phyloP scores from a whole-genome alignment of 176 grass and related monocot genomes.

The Zea mays region Zm-B73-REFERENCE-NAM-5.0 NC_050105.1:150135501-150136000 shows the following conservation, averaged over 20 bases:
- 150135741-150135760: constrained; percentile 5
- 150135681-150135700: constrained; percentile 11
- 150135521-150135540: constrained; percentile 31
- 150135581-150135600: constrained; percentile 46
- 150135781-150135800: too few species aligned
- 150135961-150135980: too few species aligned
- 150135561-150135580: constrained; percentile 42
- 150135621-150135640: neutral
- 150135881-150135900: too few species aligned
- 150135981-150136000: too few species aligned
- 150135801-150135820: neutral
- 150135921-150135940: too few species aligned
- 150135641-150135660: too few species aligned
- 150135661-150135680: constrained; percentile 44
- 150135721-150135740: constrained; percentile 36
- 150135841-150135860: too few species aligned
- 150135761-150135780: constrained; percentile 18
- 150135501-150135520: too few species aligned
- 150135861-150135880: too few species aligned
- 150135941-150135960: too few species aligned
- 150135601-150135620: neutral
- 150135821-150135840: neutral
- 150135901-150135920: too few species aligned
- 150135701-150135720: constrained; percentile 4
- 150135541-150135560: too few species aligned